phyloP scores from a whole-genome alignment of 208 protist species.

The Dictyostelium gargantuum region DNA sequence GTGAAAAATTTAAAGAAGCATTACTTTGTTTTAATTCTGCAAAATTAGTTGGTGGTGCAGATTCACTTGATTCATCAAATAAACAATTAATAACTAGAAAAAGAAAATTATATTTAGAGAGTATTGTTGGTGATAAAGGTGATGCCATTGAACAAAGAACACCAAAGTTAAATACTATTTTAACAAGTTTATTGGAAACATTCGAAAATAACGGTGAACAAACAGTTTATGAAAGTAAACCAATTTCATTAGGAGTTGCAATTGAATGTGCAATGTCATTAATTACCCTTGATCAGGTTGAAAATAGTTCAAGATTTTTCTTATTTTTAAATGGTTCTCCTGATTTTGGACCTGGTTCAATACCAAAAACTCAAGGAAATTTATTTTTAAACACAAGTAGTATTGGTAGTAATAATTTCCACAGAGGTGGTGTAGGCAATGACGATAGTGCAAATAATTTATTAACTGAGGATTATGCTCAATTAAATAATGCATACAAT shows the following conservation, averaged over 20 bases:
- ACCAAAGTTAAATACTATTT: background rate
- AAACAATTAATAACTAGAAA: background rate
- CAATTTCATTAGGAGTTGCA: background rate
- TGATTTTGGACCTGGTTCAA: conserved; percentile 22
- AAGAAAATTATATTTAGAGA: conserved; percentile 10
- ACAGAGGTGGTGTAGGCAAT: background rate
- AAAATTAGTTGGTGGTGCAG: background rate
- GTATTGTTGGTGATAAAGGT: background rate
- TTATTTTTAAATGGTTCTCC: conserved; percentile 4
- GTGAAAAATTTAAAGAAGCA: background rate
- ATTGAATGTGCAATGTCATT: conserved; percentile 11
- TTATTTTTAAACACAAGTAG: background rate
- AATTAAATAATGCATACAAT: background rate
- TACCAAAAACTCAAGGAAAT: background rate
- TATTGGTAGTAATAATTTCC: background rate
- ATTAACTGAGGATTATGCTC: background rate
- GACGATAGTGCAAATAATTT: background rate
- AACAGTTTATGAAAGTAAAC: background rate
- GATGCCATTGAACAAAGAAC: background rate
- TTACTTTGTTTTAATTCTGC: background rate
- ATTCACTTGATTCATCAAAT: background rate
- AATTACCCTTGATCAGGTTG: background rate
- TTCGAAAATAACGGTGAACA: background rate
- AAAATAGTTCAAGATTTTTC: background rate
- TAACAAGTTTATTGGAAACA: background rate